A percentile compares a stretch with the other conserved stretches of the same genome.
These are phyloP conservation scores for Quaeritorhiza haematococci DNA, from an alignment of 371 early-diverging fungal species.

Conservation along the genomic window DNA sequence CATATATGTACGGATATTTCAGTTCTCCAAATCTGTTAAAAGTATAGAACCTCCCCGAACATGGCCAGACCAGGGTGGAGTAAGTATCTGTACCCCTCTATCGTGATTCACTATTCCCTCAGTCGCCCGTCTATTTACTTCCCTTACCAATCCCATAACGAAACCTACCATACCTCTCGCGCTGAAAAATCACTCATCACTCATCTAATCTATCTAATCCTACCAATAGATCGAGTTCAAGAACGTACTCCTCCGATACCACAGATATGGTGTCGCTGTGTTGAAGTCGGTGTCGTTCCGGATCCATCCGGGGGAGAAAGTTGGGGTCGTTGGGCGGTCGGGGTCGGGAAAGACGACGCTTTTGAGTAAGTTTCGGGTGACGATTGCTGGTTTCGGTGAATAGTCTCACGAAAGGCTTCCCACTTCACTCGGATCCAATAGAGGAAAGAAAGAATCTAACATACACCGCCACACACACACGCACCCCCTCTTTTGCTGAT, in stretches of 20 bases:
- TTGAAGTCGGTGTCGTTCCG: slow-evolving; percentile 57
- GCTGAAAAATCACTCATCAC: background rate
- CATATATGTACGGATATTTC: background rate
- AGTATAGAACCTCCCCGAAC: slow-evolving; percentile 7
- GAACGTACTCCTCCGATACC: slow-evolving; percentile 56
- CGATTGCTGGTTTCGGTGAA: slow-evolving; percentile 1
- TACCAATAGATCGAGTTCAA: slow-evolving; percentile 51
- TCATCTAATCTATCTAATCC: background rate
- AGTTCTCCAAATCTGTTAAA: background rate
- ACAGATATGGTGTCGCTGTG: slow-evolving; percentile 57
- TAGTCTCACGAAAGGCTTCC: background rate
- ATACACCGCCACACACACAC: background rate
- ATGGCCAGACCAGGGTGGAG: slow-evolving; percentile 23
- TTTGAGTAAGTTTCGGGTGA: slow-evolving; percentile 10
- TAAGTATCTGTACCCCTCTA: slow-evolving; percentile 1
- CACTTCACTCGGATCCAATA: too few relatives aligned
- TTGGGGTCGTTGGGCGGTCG: slow-evolving; percentile 65
- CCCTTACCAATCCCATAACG: too few relatives aligned
- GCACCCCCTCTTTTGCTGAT: too few relatives aligned
- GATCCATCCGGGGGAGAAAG: slow-evolving; percentile 54
- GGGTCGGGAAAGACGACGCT: slow-evolving; percentile 27
- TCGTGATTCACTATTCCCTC: too few relatives aligned
- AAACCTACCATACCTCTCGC: too few relatives aligned
- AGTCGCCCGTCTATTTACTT: too few relatives aligned
- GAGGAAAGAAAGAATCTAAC: background rate